Base-by-base conservation (phyloP, 371 early-diverging fungal genomes). In the Rhizopus delemar region DNA sequence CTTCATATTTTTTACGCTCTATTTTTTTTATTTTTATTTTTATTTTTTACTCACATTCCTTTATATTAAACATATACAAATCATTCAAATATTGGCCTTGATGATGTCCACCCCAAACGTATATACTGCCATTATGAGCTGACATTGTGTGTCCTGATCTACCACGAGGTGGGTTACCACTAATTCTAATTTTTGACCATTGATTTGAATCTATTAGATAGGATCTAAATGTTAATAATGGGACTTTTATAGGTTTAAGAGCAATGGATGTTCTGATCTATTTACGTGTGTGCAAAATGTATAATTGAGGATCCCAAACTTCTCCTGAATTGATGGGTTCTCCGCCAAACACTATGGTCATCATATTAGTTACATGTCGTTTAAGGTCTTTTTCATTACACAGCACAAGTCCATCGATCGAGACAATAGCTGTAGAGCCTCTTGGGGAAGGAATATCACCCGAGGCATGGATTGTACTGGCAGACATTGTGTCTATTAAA, bases 31-130 rank as follows among this genome's bases (percentile, higher is more conserved):
- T 43, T 43, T 43, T 43, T 41, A 11, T 41, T 41, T 41, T 41
- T 41, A 8, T 41, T 43, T 11, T 6, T 43, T 13, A 63, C 75
- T 71, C 69, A 81, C 81, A 59, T 13, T 80, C 66, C 51, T 76
- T 81, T 51, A 86, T 68, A 39, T 87, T 85, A 51, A 89, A 85
- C 5, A 80, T 74, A 6, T 73, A 72, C 38, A 89, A 72, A 59
- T 89, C 89, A 51, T 83, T 82, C 58, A 88, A 53, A 46, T 80
- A 87, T 58, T 80, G 76, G 9, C 85, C 75, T 16, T 84, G 77
- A 31, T 63, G 62, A 5, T 80, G 83, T 0, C 89, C 89, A 34
- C 89, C 87, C 66, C 82, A 82, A 53, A 89, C 67, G 41, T 80
- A 86, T 66, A 88, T 78, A 29, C 59, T 59, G 32, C 78, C 82